Percentiles rank a stretch among this genome's conserved stretches.
These are phyloP conservation scores for Testicularia cyperi DNA, from an alignment of 1,284 basidiomycete genomes.

Conservation along the genomic window DNA sequence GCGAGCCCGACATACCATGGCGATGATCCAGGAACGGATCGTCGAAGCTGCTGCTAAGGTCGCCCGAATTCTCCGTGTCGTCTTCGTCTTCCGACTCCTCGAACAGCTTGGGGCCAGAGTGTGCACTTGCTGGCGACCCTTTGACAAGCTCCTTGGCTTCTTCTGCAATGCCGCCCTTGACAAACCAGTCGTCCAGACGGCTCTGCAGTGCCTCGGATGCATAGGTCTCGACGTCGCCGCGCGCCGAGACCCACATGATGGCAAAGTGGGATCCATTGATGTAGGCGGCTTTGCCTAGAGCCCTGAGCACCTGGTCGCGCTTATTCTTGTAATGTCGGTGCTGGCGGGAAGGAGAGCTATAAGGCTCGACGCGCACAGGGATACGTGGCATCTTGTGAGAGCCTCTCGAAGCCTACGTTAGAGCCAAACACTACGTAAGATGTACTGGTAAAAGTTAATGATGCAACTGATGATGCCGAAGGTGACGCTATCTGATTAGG, in stretches of 20 bases:
- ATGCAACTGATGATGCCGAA: too few species aligned
- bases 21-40: constrained; percentile 4
- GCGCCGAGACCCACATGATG: constrained; percentile 64
- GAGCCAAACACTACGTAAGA: not conserved
- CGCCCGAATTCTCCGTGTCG: not conserved
- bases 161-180: constrained; percentile 47
- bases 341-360: constrained; percentile 63
- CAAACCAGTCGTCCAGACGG: constrained; percentile 53
- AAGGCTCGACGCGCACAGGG: constrained; percentile 64
- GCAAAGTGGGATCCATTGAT: constrained; percentile 66
- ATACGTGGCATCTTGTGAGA: constrained; percentile 63
- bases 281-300: constrained; percentile 62
- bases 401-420: not conserved
- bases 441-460: not conserved
- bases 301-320: constrained; percentile 64
- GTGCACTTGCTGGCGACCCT: not conserved
- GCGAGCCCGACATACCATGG: not conserved
- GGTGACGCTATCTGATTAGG: too few species aligned
- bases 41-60: constrained; percentile 2
- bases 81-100: constrained; percentile 14
- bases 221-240: constrained; percentile 65
- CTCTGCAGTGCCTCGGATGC: constrained; percentile 62
- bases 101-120: constrained; percentile 1
- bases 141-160: constrained; percentile 47
- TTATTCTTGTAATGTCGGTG: constrained; percentile 66